Conservation (phyloP, 139 green algal genomes). For the Tetradesmus obliquus region DNA sequence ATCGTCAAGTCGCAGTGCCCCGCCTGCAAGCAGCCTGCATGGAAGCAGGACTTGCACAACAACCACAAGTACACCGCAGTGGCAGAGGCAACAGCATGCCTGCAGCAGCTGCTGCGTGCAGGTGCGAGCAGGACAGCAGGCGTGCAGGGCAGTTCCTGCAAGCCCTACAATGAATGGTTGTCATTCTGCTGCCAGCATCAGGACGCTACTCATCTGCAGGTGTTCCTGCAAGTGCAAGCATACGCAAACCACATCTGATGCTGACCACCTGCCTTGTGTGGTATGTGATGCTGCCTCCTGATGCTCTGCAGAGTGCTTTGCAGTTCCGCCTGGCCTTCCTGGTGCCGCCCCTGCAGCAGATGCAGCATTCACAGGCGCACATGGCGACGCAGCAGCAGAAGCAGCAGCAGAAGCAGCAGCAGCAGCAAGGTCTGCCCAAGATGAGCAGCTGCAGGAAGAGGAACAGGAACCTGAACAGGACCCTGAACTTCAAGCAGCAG, state of each 20-base stretch:
- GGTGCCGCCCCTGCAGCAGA: background rate
- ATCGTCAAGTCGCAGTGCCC: slow-evolving; percentile 75
- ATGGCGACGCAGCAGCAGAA: background rate
- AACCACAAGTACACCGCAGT: slow-evolving; percentile 51
- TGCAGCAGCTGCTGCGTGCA: slow-evolving; percentile 14
- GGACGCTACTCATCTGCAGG: background rate
- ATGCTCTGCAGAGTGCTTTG: background rate
- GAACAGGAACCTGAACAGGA: too few relatives aligned
- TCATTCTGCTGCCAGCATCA: background rate
- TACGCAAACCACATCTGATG: background rate
- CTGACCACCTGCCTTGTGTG: background rate
- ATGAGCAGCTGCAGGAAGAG: background rate
- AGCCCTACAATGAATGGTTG: background rate
- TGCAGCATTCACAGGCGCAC: background rate
- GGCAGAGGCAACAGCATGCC: background rate
- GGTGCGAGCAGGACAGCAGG: background rate
- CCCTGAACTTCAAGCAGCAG: background rate
- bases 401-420: background rate
- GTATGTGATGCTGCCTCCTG: background rate
- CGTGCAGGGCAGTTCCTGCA: background rate
- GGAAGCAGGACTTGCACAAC: slow-evolving; percentile 69
- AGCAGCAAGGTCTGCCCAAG: background rate
- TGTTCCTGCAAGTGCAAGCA: background rate
- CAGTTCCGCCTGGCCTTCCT: background rate
- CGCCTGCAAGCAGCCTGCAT: slow-evolving; percentile 61